Percentiles rank a stretch among this genome's conserved stretches.
Evolutionary conservation across 2,329 filamentous ascomycete species (phyloP).

Genomic region (Neopestalotiopsis clavispora): DNA sequence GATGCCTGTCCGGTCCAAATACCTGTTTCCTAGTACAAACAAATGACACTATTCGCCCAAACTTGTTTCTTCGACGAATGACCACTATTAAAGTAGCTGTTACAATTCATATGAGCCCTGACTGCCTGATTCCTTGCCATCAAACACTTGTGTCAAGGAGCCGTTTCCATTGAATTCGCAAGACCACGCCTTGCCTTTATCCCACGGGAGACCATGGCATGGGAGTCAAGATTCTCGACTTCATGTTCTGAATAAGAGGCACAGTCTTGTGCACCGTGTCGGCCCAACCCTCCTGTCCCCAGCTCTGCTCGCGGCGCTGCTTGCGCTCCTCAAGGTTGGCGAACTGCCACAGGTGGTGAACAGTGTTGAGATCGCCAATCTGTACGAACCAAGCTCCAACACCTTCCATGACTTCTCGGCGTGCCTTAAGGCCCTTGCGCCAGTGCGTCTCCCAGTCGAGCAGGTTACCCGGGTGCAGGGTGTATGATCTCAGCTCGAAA

Average conservation of each 20-base stretch:
- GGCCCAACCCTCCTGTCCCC: conserved; percentile 93
- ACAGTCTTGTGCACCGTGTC: conserved; percentile 99
- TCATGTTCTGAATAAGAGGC: conserved; percentile 94
- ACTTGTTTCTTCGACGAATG: neutral
- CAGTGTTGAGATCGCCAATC: conserved; percentile 95
- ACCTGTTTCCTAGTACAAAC: neutral
- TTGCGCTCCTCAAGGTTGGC: conserved; percentile 95
- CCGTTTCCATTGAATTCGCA: conserved; percentile 22
- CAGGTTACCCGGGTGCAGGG: conserved; percentile 91
- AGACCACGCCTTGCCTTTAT: conserved; percentile 45
- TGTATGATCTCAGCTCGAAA: conserved; percentile 97
- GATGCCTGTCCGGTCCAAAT: neutral
- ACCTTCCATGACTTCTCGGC: conserved; percentile 97
- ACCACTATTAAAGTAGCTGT: neutral
- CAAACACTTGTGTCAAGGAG: neutral
- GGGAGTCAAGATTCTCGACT: conserved; percentile 88
- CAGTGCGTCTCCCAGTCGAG: conserved; percentile 99
- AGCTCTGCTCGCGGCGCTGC: conserved; percentile 88
- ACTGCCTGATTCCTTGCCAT: neutral
- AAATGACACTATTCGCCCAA: neutral
- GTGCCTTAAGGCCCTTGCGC: conserved; percentile 87
- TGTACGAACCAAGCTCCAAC: conserved; percentile 99
- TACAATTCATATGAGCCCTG: neutral
- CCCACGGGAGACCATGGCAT: conserved; percentile 97
- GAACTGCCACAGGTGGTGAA: conserved; percentile 99